These are phyloP conservation scores for Phytophthora sojae DNA, from an alignment of 352 stramenopile species.

Conservation along the genomic window DNA sequence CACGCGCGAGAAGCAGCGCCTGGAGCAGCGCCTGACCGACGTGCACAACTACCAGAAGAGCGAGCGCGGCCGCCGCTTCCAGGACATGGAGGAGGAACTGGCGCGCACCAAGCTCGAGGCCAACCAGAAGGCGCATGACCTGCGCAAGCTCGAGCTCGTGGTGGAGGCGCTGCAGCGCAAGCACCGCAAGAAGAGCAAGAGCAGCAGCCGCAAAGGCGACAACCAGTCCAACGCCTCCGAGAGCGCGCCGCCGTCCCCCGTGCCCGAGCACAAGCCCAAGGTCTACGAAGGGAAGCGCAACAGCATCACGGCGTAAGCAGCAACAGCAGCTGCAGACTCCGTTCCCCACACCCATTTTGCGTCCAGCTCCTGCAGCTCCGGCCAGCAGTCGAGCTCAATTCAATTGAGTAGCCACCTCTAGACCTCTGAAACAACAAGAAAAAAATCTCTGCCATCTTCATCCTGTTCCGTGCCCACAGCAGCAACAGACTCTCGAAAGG, in stretches of 20 bases:
- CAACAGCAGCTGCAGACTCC: background rate
- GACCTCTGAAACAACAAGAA: background rate
- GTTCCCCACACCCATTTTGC: background rate
- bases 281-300: constrained; percentile 26
- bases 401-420: constrained; percentile 10
- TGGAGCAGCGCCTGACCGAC: constrained; percentile 72
- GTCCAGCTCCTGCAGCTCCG: background rate
- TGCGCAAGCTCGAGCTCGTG: constrained; percentile 55
- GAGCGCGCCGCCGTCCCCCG: constrained; percentile 30
- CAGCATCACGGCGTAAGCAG: constrained; percentile 19
- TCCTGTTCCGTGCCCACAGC: background rate
- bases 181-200: constrained; percentile 49
- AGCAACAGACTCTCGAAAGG: background rate
- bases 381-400: background rate
- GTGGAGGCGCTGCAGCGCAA: constrained; percentile 50
- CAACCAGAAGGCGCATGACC: constrained; percentile 55
- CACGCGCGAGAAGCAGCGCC: constrained; percentile 61
- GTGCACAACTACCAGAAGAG: constrained; percentile 79
- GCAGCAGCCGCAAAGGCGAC: constrained; percentile 34
- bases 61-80: constrained; percentile 64
- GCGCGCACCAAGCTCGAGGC: constrained; percentile 60
- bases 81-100: constrained; percentile 71
- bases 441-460: too few species aligned
- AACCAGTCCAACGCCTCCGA: constrained; percentile 42
- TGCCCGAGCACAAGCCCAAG: constrained; percentile 24